Base-by-base conservation (phyloP, 345 rosid genomes). In the Pelargonium nanum region DNA sequence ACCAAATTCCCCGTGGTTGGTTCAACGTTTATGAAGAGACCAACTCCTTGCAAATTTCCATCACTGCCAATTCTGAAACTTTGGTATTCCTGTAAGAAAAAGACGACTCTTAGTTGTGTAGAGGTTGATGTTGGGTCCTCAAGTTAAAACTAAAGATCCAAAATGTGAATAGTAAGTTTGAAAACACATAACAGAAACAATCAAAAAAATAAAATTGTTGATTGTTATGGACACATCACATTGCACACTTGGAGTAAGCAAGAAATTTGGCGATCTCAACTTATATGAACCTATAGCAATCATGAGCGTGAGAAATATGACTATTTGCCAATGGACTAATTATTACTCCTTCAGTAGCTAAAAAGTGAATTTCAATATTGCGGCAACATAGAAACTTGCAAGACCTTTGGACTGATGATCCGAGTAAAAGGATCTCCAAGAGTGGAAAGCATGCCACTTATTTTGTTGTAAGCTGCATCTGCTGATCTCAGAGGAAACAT, bases 371-470 rank as follows among this genome's bases (percentile, higher is more conserved):
- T n/a, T 28, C 34, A 28, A 28, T 28, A 28, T 28, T 3, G 34
- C 34, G 8, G 34, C 4, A 22, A 19, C 24, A 52, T 58, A 52
- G 59, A n/a, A 22, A 0, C 58, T 24, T 13, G 24, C 8, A 55
- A 44, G 34, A 90, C 97, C 93, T 87, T 90, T 30, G 97, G 95
- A 70, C 91, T 90, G 54, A 90, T 80, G 68, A 90, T 84, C 50
- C 97, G 81, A 63, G 97, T 90, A 61, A 85, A 87, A 1, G 95
- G 97, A 73, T 90, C 97, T 32, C 95, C 95, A 22, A 90, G 97
- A 40, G 95, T 83, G 52, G 97, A 85, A 63, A 90, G 92, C 97
- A 90, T 90, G 16, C 78, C 81, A 50, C 81, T 80, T 59, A 90
- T 73, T 75, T 84, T 87, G 28, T 67, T 77, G 45, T 87, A 91